Conservation (phyloP, 2,329 filamentous ascomycete species). For the Phialophora chinensis region DNA sequence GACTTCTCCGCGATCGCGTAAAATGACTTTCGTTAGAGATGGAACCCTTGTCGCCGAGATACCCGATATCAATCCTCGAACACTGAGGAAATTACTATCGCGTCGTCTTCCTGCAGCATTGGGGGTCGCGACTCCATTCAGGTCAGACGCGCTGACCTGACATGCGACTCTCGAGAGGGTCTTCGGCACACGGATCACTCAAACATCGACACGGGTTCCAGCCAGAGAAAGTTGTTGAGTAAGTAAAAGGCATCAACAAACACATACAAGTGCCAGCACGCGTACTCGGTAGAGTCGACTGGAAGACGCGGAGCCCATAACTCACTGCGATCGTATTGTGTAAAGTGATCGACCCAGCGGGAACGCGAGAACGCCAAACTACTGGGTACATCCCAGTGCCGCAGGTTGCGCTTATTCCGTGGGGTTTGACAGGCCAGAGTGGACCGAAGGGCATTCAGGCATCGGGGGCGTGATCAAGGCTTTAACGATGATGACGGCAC, state of each 20-base stretch:
- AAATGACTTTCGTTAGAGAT: neutral
- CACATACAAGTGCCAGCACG: neutral
- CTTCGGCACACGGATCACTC: neutral
- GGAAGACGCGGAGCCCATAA: neutral
- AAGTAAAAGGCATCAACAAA: neutral
- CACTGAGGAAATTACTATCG: conserved; percentile 9
- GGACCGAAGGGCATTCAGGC: neutral
- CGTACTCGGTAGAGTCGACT: too few species aligned
- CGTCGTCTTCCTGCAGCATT: neutral
- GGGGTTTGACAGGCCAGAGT: neutral
- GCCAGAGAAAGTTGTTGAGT: neutral
- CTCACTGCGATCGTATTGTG: neutral
- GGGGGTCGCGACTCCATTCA: neutral
- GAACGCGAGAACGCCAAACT: neutral
- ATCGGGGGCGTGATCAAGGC: neutral
- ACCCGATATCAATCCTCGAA: conserved; percentile 9
- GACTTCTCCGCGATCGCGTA: neutral
- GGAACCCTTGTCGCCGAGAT: conserved; percentile 7
- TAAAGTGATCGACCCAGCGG: neutral
- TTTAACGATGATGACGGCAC: neutral
- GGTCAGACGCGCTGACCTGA: conserved; percentile 3
- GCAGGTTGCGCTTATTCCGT: neutral
- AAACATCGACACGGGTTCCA: neutral
- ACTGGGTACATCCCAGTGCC: neutral
- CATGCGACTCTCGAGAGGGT: neutral